A percentile compares a stretch with the other conserved stretches of the same genome.
These are phyloP conservation scores for Hypoxylon trugodes DNA, from an alignment of 495 filamentous ascomycete genomes.

Conservation along the genomic window DNA sequence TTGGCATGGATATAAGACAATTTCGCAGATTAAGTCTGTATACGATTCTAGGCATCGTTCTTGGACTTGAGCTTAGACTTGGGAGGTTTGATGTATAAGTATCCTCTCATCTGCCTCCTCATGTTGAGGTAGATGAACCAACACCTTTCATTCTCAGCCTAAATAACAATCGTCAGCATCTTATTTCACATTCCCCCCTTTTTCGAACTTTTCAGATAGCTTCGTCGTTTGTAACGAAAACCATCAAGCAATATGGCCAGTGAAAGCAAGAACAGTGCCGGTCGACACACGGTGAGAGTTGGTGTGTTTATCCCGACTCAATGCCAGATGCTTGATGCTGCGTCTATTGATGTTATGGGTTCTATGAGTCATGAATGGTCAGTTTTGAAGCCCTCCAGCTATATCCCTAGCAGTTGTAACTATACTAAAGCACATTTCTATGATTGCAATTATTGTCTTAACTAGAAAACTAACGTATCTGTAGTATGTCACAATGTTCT, in stretches of 20 bases:
- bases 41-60: no score
- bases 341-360: slow-evolving; percentile 58
- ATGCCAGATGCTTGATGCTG: slow-evolving; percentile 60
- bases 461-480: slow-evolving; percentile 21
- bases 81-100: slow-evolving; percentile 5
- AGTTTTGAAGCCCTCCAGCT: neutral
- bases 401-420: no score
- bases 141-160: neutral
- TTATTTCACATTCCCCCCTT: neutral
- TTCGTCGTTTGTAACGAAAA: neutral
- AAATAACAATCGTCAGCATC: neutral
- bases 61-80: neutral
- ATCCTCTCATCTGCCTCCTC: neutral
- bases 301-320: slow-evolving; percentile 56
- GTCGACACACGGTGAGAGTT: slow-evolving; percentile 30
- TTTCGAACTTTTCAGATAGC: neutral
- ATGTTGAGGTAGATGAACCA: neutral
- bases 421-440: no score
- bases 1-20: slow-evolving; percentile 5
- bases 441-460: no score
- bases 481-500: slow-evolving; percentile 10
- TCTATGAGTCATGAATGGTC: slow-evolving; percentile 54
- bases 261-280: slow-evolving; percentile 1
- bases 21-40: no score
- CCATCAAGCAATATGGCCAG: slow-evolving; percentile 18